These are phyloP conservation scores for Tetrapyrgos nigripes DNA, from an alignment of 1,284 basidiomycete species.

Conservation along the genomic window DNA sequence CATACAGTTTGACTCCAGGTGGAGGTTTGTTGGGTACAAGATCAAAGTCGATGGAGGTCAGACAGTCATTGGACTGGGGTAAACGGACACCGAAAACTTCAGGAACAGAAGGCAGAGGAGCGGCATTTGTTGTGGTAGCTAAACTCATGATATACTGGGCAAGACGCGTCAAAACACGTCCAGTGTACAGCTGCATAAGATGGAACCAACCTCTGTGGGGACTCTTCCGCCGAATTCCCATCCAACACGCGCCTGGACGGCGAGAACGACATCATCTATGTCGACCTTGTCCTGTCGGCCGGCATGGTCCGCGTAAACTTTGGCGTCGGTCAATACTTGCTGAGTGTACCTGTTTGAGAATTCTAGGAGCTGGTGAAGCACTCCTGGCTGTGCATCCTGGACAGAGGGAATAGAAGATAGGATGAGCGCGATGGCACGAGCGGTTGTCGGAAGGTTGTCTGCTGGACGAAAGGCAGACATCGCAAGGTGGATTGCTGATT, in stretches of 20 bases:
- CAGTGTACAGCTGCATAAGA: constrained; percentile 4
- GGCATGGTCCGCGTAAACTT: constrained; percentile 94
- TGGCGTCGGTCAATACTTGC: constrained; percentile 90
- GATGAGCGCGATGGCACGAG: constrained; percentile 90
- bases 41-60: constrained; percentile 93
- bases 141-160: constrained; percentile 86
- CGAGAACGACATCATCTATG: constrained; percentile 90
- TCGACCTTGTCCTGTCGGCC: constrained; percentile 81
- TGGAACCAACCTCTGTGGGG: constrained; percentile 82
- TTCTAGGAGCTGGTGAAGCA: constrained; percentile 94
- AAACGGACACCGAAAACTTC: constrained; percentile 95
- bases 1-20: constrained; percentile 73
- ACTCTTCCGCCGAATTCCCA: constrained; percentile 95
- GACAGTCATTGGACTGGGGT: constrained; percentile 82
- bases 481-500: neutral
- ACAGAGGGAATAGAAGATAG: constrained; percentile 93
- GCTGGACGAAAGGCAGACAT: constrained; percentile 68
- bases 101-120: constrained; percentile 90
- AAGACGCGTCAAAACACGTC: constrained; percentile 10
- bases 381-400: constrained; percentile 92
- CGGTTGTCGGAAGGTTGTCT: constrained; percentile 86
- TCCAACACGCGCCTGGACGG: constrained; percentile 92
- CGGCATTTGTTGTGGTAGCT: constrained; percentile 89
- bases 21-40: constrained; percentile 89
- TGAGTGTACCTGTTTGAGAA: constrained; percentile 95